Conservation (phyloP, 208 protist genomes). For the Trypanosoma cruzi region DNA sequence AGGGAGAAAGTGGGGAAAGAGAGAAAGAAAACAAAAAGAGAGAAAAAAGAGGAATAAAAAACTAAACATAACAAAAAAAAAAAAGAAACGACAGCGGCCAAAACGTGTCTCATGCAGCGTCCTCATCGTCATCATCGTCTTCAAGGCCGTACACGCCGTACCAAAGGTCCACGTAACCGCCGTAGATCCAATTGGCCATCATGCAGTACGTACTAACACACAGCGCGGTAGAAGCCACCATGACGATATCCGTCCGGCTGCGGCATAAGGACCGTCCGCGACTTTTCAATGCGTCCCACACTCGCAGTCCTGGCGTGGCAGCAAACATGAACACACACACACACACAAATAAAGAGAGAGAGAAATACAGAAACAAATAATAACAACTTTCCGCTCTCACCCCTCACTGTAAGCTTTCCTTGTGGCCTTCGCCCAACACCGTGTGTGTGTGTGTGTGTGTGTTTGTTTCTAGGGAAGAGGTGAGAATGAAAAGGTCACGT, state of each 20-base stretch:
- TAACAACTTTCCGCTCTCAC: too few relatives aligned
- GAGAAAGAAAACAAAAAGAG: constrained; percentile 9
- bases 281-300: background rate
- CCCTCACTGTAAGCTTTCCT: too few relatives aligned
- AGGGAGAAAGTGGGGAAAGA: background rate
- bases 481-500: background rate
- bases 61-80: background rate
- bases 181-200: constrained; percentile 83
- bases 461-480: background rate
- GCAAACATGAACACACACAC: background rate
- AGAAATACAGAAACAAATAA: too few relatives aligned
- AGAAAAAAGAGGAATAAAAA: background rate
- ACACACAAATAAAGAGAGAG: too few relatives aligned
- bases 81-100: background rate
- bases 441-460: background rate
- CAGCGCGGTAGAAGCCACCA: constrained; percentile 16
- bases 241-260: background rate
- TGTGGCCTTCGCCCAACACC: background rate
- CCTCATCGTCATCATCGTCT: constrained; percentile 52
- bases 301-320: background rate
- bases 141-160: constrained; percentile 74
- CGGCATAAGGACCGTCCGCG: background rate
- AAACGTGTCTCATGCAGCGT: background rate
- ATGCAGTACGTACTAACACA: constrained; percentile 69
- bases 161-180: constrained; percentile 81